Base-by-base conservation (phyloP, 2,329 filamentous ascomycete genomes). In the Coleophoma eucalyptorum region DNA sequence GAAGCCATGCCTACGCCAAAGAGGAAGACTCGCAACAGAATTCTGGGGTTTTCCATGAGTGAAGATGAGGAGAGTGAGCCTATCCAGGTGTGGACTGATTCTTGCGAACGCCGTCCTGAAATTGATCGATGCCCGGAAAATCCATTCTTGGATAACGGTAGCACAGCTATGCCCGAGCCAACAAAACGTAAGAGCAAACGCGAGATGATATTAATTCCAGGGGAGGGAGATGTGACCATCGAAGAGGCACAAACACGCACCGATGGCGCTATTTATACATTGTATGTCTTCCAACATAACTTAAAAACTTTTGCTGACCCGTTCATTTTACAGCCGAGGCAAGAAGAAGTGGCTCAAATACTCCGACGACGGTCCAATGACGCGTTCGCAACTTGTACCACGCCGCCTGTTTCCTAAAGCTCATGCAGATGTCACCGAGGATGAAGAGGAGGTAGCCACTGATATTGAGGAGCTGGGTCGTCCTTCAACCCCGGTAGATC, bases 21-120 rank as follows among this genome's bases (percentile, higher is more conserved):
- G 62, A 85, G 83, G 69, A 72, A 72, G 58, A 76, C 77, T 58
- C 70, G 68, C 43, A 82, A 80, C 69, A 81, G 81, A 66, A 79
- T 81, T 65, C 74, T 70, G 5, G 76, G 77, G 46, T 68, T 78
- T 41, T 72, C 75, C 11, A 62, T 84, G 56, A 76, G 69, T 7
- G 78, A 83, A 46, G 76, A 79, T n/a, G 69, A 76, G 7, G 76
- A 81, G 40, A 72, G 77, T 40, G 50, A 53, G 13, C 67, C 75
- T n/a, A 88, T 92, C 58, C 68, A 80, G 56, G 89, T 93, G 62
- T 93, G 84, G 64, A 91, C 86, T 38, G 89, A 94, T 66, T 83
- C 88, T 1, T 86, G 90, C 56, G 91, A 96, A 58, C 84, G 86
- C 49, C 69, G 91, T 40, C 89, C 89, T 18, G 78, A 83, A 55